phyloP scores from a whole-genome alignment of 2,329 filamentous ascomycete genomes.

The Tolypocladium ophioglossoides region DNA sequence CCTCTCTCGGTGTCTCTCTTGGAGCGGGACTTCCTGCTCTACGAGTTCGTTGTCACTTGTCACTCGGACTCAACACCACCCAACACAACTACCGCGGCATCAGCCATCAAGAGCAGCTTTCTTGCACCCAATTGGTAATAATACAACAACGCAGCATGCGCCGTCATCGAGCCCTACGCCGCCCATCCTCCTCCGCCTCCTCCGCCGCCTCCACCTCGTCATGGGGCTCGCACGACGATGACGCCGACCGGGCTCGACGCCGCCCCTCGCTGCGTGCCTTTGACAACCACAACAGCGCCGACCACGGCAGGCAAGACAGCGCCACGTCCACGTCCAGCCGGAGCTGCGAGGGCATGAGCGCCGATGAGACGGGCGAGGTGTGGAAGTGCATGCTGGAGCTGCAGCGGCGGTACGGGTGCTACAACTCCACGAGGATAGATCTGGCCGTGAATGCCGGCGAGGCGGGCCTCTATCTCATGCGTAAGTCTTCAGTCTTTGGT shows the following conservation, averaged over 20 bases:
- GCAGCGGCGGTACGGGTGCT: conserved; percentile 35
- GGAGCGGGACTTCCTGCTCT: background rate
- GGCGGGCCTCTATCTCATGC: conserved; percentile 28
- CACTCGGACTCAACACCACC: background rate
- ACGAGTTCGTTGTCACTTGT: too few relatives aligned
- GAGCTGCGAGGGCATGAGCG: conserved; percentile 20
- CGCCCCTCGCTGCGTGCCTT: background rate
- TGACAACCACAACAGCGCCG: conserved; percentile 8
- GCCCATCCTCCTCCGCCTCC: conserved; percentile 1
- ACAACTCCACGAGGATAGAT: conserved; percentile 37
- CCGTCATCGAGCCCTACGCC: background rate
- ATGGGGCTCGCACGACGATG: background rate
- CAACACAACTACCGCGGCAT: background rate
- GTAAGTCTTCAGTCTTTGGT: conserved; percentile 14
- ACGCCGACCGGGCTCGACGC: background rate
- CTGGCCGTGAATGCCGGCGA: conserved; percentile 32
- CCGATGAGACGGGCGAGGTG: conserved; percentile 28
- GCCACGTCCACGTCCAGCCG: conserved; percentile 13
- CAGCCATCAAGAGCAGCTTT: background rate
- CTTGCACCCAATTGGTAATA: too few relatives aligned
- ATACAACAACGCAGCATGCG: background rate
- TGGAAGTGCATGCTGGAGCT: conserved; percentile 40
- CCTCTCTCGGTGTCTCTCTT: background rate
- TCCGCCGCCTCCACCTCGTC: conserved; percentile 2
- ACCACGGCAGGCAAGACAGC: conserved; percentile 4